These are phyloP conservation scores for Microthyrium microscopicum DNA, from an alignment of 2,329 filamentous ascomycete species.

Conservation along the genomic window DNA sequence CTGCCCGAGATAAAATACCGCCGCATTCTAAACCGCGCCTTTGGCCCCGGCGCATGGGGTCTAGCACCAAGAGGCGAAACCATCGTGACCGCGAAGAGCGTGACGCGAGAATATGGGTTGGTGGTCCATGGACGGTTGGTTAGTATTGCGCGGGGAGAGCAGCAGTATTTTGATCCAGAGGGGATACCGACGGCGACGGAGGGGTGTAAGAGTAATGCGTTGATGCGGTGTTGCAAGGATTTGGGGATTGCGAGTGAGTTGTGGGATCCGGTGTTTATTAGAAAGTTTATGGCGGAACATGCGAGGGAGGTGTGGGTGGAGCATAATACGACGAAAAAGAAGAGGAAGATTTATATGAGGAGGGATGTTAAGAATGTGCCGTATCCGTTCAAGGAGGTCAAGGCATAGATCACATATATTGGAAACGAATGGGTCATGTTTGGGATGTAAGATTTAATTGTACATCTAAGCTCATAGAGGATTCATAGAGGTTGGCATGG, in stretches of 20 bases:
- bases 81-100: slow-evolving; percentile 61
- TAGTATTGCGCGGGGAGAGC: slow-evolving; percentile 82
- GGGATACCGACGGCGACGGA: slow-evolving; percentile 88
- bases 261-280: slow-evolving; percentile 88
- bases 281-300: slow-evolving; percentile 58
- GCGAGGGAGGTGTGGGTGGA: slow-evolving; percentile 79
- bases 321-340: slow-evolving; percentile 73
- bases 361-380: slow-evolving; percentile 55
- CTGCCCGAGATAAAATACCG: slow-evolving; percentile 97
- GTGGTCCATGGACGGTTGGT: slow-evolving; percentile 80
- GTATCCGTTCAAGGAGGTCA: slow-evolving; percentile 43
- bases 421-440: not conserved
- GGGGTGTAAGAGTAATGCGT: slow-evolving; percentile 91
- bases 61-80: slow-evolving; percentile 75
- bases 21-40: slow-evolving; percentile 73
- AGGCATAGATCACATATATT: slow-evolving; percentile 5
- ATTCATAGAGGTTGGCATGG: no score
- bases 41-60: slow-evolving; percentile 92
- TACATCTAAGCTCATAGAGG: no score
- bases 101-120: slow-evolving; percentile 86
- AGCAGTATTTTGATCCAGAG: slow-evolving; percentile 80
- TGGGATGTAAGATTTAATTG: no score
- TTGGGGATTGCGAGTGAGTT: slow-evolving; percentile 86
- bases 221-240: slow-evolving; percentile 98
- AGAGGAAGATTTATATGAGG: slow-evolving; percentile 69